Percentiles rank a stretch among this genome's conserved stretches.
Evolutionary conservation across 805 yeast genomes (phyloP).

Genomic region (Huiozyma sinensis): DNA sequence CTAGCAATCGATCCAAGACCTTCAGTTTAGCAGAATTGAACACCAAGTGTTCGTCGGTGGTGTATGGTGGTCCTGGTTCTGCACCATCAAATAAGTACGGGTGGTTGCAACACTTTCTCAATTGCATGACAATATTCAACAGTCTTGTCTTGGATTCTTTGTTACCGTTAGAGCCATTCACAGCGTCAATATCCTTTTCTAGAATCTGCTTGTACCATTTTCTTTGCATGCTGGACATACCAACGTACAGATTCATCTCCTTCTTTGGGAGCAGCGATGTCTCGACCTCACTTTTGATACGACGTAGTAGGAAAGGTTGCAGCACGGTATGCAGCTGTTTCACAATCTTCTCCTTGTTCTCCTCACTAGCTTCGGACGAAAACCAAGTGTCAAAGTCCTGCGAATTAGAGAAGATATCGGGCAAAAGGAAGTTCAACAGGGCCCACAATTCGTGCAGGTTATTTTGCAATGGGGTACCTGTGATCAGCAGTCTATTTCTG

Average conservation of each 20-base stretch:
- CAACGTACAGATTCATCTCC: constrained; percentile 65
- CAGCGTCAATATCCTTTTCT: constrained; percentile 77
- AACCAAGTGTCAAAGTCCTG: constrained; percentile 74
- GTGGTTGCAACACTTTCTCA: constrained; percentile 77
- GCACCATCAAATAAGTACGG: constrained; percentile 82
- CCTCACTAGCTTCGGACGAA: constrained; percentile 31
- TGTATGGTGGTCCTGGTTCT: constrained; percentile 82
- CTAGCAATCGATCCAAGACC: constrained; percentile 56
- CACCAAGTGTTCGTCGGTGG: constrained; percentile 75
- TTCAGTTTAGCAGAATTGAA: constrained; percentile 63
- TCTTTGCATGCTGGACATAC: constrained; percentile 68
- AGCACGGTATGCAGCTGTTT: constrained; percentile 65
- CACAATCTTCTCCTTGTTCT: constrained; percentile 42
- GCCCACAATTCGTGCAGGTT: constrained; percentile 80
- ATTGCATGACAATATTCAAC: constrained; percentile 73
- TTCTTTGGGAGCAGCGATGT: constrained; percentile 65
- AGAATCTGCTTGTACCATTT: constrained; percentile 67
- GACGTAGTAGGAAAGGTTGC: constrained; percentile 63
- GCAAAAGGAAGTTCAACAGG: constrained; percentile 59
- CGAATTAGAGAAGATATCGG: constrained; percentile 70
- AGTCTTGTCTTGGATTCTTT: constrained; percentile 67
- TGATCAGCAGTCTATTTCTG: constrained; percentile 56
- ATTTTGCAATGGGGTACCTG: constrained; percentile 79
- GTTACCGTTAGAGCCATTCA: constrained; percentile 66
- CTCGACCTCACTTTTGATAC: constrained; percentile 73